These are phyloP conservation scores for Tarenaya hassleriana DNA, from an alignment of 345 rosid genomes.

Conservation along the genomic window DNA sequence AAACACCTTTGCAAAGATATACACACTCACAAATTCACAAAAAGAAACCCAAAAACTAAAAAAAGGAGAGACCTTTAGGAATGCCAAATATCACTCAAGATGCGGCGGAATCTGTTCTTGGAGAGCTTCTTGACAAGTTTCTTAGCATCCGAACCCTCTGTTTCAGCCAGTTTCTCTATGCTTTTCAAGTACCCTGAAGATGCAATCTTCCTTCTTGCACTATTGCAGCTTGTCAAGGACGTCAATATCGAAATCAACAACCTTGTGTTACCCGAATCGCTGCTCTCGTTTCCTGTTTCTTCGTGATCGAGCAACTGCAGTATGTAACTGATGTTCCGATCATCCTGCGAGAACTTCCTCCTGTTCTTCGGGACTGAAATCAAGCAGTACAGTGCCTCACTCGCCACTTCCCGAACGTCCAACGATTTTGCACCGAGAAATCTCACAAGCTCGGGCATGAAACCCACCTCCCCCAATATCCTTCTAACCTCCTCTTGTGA, in stretches of 20 bases:
- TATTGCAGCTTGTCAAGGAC: slow-evolving; percentile 61
- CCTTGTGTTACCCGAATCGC: slow-evolving; percentile 44
- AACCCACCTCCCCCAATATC: slow-evolving; percentile 59
- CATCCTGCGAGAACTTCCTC: slow-evolving; percentile 52
- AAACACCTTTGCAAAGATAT: slow-evolving; percentile 28
- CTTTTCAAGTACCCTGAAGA: slow-evolving; percentile 68
- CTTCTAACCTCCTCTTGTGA: slow-evolving; percentile 44
- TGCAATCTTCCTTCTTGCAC: slow-evolving; percentile 73
- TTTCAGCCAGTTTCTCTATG: slow-evolving; percentile 81
- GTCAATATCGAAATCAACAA: slow-evolving; percentile 57
- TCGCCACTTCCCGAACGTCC: slow-evolving; percentile 57
- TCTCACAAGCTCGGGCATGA: slow-evolving; percentile 52
- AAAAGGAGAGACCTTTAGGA: slow-evolving; percentile 29
- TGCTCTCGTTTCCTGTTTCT: slow-evolving; percentile 28
- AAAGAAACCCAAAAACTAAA: slow-evolving; percentile 6
- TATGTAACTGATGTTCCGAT: slow-evolving; percentile 41
- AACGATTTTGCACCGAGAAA: slow-evolving; percentile 60
- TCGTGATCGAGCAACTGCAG: slow-evolving; percentile 51
- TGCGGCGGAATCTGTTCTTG: slow-evolving; percentile 52
- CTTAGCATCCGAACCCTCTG: slow-evolving; percentile 77
- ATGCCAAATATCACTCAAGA: slow-evolving; percentile 83
- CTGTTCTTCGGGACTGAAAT: slow-evolving; percentile 45
- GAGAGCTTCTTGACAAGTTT: slow-evolving; percentile 75
- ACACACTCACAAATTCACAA: slow-evolving; percentile 36
- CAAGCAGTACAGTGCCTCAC: slow-evolving; percentile 46